Conservation (phyloP, 23 red algal genomes). For the Agarophyton chilense region DNA sequence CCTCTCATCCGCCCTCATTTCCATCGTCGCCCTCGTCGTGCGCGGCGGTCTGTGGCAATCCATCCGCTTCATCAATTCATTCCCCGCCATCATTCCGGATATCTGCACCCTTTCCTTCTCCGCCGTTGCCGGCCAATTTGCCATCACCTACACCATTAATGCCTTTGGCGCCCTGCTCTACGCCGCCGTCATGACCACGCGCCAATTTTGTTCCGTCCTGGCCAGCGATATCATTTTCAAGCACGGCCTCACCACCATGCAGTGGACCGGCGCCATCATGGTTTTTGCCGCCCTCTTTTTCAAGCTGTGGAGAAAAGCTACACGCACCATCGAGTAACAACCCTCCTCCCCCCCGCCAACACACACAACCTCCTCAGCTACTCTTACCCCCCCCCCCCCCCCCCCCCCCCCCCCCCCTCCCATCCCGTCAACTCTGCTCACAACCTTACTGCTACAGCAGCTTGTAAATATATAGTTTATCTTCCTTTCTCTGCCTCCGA, state of each 20-base stretch:
- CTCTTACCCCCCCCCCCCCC: too few relatives aligned
- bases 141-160: constrained; percentile 81
- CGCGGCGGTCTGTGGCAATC: constrained; percentile 18
- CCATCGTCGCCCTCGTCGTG: constrained; percentile 30
- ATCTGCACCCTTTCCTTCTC: constrained; percentile 44
- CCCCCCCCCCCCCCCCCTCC: too few relatives aligned
- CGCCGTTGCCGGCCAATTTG: constrained; percentile 86
- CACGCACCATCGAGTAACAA: constrained; percentile 11
- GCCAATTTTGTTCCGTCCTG: constrained; percentile 81
- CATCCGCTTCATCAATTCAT: constrained; percentile 28
- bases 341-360: background rate
- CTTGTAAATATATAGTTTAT: too few relatives aligned
- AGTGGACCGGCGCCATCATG: constrained; percentile 64
- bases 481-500: too few relatives aligned
- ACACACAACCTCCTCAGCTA: too few relatives aligned
- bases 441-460: too few relatives aligned
- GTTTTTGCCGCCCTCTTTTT: constrained; percentile 81
- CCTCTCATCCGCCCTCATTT: constrained; percentile 48
- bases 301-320: constrained; percentile 64
- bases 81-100: constrained; percentile 47
- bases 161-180: constrained; percentile 84
- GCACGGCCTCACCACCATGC: constrained; percentile 59
- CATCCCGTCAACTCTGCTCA: too few relatives aligned
- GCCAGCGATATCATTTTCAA: constrained; percentile 77
- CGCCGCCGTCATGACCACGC: constrained; percentile 82